Conservation (phyloP, 345 rosid species). For the Brassica cretica region DNA sequence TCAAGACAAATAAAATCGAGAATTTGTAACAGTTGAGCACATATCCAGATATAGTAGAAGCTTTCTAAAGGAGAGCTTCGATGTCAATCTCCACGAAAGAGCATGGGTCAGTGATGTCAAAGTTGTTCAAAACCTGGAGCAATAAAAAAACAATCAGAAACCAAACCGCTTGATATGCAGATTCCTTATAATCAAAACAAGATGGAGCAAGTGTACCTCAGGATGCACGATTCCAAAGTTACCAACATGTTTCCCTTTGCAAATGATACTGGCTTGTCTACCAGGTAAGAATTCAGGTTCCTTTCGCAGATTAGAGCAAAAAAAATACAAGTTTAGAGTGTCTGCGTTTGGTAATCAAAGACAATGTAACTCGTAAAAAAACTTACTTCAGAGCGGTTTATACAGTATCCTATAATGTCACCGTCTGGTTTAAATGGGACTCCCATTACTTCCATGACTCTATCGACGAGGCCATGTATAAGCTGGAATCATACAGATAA, state of each 20-base stretch:
- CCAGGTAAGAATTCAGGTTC: slow-evolving; percentile 71
- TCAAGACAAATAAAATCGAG: neutral
- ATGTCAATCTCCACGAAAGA: slow-evolving; percentile 72
- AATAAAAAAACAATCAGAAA: neutral
- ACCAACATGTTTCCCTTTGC: slow-evolving; percentile 69
- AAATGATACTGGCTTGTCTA: slow-evolving; percentile 84
- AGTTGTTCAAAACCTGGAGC: slow-evolving; percentile 69
- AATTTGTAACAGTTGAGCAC: neutral
- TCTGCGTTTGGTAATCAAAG: neutral
- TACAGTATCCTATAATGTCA: slow-evolving; percentile 59
- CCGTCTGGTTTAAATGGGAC: slow-evolving; percentile 57
- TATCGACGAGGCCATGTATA: slow-evolving; percentile 85
- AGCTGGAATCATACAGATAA: slow-evolving; percentile 45
- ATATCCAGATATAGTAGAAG: neutral
- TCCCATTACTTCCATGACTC: slow-evolving; percentile 60
- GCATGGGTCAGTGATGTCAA: slow-evolving; percentile 80
- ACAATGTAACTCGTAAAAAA: neutral
- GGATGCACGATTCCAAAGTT: slow-evolving; percentile 89
- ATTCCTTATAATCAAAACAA: neutral
- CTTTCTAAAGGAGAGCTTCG: slow-evolving; percentile 42
- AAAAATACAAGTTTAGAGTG: neutral
- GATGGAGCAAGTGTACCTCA: slow-evolving; percentile 45
- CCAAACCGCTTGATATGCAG: neutral
- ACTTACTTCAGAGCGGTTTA: slow-evolving; percentile 67
- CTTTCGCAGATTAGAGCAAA: slow-evolving; percentile 16